Evolutionary conservation across 2,329 filamentous ascomycete species (phyloP).

Genomic region (Diaporthe ampelina): DNA sequence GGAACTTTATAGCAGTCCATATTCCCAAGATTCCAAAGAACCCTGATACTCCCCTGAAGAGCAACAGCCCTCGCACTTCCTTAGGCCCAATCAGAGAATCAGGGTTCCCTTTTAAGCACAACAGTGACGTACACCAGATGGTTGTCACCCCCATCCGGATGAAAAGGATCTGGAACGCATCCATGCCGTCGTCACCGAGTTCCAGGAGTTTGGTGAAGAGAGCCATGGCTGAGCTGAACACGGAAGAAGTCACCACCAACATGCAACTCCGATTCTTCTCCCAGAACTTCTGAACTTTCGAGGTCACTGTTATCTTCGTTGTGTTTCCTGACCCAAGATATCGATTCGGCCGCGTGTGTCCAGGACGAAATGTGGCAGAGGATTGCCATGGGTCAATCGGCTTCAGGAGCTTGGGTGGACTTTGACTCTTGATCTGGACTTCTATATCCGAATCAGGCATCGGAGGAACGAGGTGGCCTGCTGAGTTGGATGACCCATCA

Average conservation of each 20-base stretch:
- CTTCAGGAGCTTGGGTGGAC: background rate
- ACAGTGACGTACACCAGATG: slow-evolving; percentile 76
- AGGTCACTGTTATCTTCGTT: slow-evolving; percentile 33
- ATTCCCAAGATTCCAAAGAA: slow-evolving; percentile 82
- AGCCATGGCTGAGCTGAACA: slow-evolving; percentile 91
- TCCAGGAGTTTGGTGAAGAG: slow-evolving; percentile 72
- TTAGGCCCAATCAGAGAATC: slow-evolving; percentile 78
- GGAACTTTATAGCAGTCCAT: slow-evolving; percentile 73
- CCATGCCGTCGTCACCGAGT: slow-evolving; percentile 34
- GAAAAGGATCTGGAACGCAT: slow-evolving; percentile 71
- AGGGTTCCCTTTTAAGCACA: slow-evolving; percentile 78
- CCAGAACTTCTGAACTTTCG: slow-evolving; percentile 63
- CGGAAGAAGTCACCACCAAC: slow-evolving; percentile 80
- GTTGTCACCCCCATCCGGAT: slow-evolving; percentile 82
- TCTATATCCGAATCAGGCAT: background rate
- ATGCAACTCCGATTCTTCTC: slow-evolving; percentile 78
- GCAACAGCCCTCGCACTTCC: slow-evolving; percentile 76
- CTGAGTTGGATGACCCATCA: background rate
- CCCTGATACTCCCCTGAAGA: slow-evolving; percentile 77
- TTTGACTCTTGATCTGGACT: background rate
- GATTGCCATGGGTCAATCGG: background rate
- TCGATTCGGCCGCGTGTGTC: background rate
- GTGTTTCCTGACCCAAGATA: background rate
- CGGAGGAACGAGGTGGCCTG: slow-evolving; percentile 1
- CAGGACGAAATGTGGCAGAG: background rate